These are phyloP conservation scores for Gremmenia infestans DNA, from an alignment of 2,329 filamentous ascomycete species.

Conservation along the genomic window DNA sequence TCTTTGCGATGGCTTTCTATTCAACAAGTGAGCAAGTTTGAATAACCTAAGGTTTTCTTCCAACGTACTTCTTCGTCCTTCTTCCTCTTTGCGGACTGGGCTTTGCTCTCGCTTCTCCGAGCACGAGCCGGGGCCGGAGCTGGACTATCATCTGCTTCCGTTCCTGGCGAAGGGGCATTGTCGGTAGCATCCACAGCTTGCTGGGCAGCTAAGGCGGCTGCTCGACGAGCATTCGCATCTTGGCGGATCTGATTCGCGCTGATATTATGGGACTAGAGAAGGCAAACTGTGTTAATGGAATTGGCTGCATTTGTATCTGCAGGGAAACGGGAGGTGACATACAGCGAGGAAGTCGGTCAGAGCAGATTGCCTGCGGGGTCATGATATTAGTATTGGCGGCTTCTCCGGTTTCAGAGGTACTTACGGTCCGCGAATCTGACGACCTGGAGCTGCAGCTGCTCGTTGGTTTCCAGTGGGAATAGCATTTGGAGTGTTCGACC, in stretches of 20 bases:
- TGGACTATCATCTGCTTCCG: constrained; percentile 23
- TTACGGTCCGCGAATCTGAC: constrained; percentile 30
- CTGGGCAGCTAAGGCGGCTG: constrained; percentile 33
- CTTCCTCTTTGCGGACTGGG: constrained; percentile 29
- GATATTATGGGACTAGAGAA: constrained; percentile 63
- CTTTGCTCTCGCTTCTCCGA: constrained; percentile 25
- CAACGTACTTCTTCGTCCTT: constrained; percentile 38
- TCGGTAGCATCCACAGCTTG: constrained; percentile 35
- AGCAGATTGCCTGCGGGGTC: constrained; percentile 49
- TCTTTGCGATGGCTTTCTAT: constrained; percentile 53
- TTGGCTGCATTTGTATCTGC: neutral
- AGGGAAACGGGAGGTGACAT: constrained; percentile 26
- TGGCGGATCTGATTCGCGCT: constrained; percentile 52
- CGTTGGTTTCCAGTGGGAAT: constrained; percentile 1
- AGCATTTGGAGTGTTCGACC: constrained; percentile 5
- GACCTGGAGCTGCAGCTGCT: constrained; percentile 5
- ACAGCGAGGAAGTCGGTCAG: constrained; percentile 64
- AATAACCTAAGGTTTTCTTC: constrained; percentile 11
- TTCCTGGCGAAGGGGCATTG: constrained; percentile 19
- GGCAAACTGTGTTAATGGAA: constrained; percentile 40
- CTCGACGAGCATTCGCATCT: constrained; percentile 44
- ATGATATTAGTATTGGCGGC: neutral
- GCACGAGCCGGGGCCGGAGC: constrained; percentile 24
- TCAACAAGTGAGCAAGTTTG: constrained; percentile 1
- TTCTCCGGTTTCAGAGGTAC: constrained; percentile 5